Percentiles rank a stretch among this genome's conserved stretches.
Evolutionary conservation across 352 stramenopile genomes (phyloP).

Genomic region (Pythium chondricola): DNA sequence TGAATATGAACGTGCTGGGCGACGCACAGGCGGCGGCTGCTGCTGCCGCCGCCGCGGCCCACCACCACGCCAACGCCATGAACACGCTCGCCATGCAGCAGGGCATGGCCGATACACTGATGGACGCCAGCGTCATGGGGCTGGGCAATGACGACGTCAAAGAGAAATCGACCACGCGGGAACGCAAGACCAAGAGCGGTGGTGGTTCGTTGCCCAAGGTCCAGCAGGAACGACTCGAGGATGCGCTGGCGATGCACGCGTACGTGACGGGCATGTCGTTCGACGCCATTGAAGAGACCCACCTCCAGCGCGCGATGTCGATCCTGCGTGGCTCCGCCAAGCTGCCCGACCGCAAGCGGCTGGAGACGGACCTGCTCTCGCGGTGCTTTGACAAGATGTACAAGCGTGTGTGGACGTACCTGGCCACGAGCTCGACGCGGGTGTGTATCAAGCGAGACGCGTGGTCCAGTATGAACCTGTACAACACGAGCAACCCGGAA

Average conservation of each 20-base stretch:
- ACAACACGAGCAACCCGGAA: slow-evolving; percentile 60
- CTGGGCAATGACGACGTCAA: slow-evolving; percentile 23
- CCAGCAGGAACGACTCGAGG: slow-evolving; percentile 67
- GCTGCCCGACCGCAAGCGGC: slow-evolving; percentile 63
- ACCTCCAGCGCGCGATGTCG: slow-evolving; percentile 54
- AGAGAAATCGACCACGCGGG: slow-evolving; percentile 26
- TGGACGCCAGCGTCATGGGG: slow-evolving; percentile 45
- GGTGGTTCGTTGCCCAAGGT: slow-evolving; percentile 43
- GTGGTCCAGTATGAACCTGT: slow-evolving; percentile 77
- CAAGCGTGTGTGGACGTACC: slow-evolving; percentile 75
- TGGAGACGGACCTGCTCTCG: slow-evolving; percentile 52
- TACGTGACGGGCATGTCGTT: slow-evolving; percentile 79
- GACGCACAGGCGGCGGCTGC: slow-evolving; percentile 22
- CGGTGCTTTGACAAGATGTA: slow-evolving; percentile 83
- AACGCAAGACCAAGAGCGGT: slow-evolving; percentile 36
- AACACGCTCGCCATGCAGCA: slow-evolving; percentile 77
- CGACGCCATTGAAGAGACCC: slow-evolving; percentile 62
- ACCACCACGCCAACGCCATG: slow-evolving; percentile 56
- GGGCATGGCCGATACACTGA: slow-evolving; percentile 55
- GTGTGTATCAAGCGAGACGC: slow-evolving; percentile 77
- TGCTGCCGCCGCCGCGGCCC: slow-evolving; percentile 22
- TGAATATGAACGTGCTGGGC: slow-evolving; percentile 17
- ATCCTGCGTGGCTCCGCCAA: slow-evolving; percentile 54
- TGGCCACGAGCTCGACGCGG: slow-evolving; percentile 50
- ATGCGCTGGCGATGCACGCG: slow-evolving; percentile 75